Evolutionary conservation across 345 rosid species (phyloP), one percentile per base, ranked within the genome.

Genomic region (Camelina neglecta): DNA sequence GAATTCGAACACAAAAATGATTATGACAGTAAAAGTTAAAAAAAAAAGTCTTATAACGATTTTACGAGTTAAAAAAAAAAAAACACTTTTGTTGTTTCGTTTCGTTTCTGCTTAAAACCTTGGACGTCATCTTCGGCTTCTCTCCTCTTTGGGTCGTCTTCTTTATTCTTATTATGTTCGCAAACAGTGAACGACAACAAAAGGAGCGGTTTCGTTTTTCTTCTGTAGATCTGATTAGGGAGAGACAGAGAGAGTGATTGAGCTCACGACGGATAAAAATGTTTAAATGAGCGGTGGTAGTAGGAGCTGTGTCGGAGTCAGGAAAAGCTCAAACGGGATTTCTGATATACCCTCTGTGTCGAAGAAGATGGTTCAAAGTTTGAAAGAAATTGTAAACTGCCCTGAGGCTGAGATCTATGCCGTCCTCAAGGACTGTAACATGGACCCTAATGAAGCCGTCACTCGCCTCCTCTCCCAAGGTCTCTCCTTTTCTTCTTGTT

Each of bases 361-460:
- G 29, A 86, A 88, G 83, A 91, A 88, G 93, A 79, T 93, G 68
- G 96, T 93, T 3, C 93, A 86, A 84, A 87, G 89, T 78, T 76
- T 93, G 84, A 93, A 86, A 79, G 97, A 91, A 87, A 89, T 93
- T 74, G 96, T 93, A 18, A 91, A 83, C 92, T 87, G 88, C 53
- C 82, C 96, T 4, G 98, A 93, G 39, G 67, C 79, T 29, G 98
- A 93, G 98, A 93, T 91, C 97, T 91, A 93, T 60, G 86, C 94
- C 45, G 86, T 81, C 78, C 98, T 93, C 59, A 89, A 88, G 81
- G 98, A 93, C 51, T 93, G 98, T 81, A 84, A 83, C 80, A 91
- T 93, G 98, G 98, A 93, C 92, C 98, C 97, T 67, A 89, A 93
- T 82, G 97, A 93, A 78, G 89, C 98, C 68, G 97, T 89, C 72